Percentiles rank a stretch among this genome's conserved stretches.
Evolutionary conservation across 495 filamentous ascomycete species (phyloP).

Genomic region (Penicillium mononematosum): DNA sequence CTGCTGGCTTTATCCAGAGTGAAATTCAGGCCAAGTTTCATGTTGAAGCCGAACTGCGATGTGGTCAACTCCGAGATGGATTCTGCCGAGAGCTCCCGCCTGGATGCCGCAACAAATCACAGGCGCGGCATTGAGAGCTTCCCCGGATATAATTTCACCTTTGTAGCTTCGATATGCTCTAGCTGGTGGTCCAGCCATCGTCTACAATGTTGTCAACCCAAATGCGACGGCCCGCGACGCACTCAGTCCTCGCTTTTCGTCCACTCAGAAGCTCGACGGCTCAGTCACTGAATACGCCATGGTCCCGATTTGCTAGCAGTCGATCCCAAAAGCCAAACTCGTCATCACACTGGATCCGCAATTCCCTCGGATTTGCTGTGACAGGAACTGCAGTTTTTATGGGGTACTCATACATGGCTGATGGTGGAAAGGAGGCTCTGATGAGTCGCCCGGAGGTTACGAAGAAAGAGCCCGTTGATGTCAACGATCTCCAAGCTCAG

Average conservation of each 20-base stretch:
- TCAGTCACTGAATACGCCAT: slow-evolving; percentile 25
- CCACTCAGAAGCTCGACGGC: slow-evolving; percentile 18
- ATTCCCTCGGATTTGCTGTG: slow-evolving; percentile 35
- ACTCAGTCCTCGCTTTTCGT: slow-evolving; percentile 21
- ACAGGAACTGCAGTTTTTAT: slow-evolving; percentile 38
- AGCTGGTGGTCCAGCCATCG: slow-evolving; percentile 6
- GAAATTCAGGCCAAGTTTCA: background rate
- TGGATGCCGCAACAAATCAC: slow-evolving; percentile 31
- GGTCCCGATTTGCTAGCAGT: slow-evolving; percentile 36
- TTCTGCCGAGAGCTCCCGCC: slow-evolving; percentile 43
- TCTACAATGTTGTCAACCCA: slow-evolving; percentile 35
- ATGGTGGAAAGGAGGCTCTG: slow-evolving; percentile 20
- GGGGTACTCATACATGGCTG: slow-evolving; percentile 36
- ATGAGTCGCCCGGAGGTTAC: slow-evolving; percentile 18
- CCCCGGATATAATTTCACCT: slow-evolving; percentile 17
- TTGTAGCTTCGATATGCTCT: slow-evolving; percentile 11
- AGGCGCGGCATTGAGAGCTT: slow-evolving; percentile 15
- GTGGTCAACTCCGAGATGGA: slow-evolving; percentile 22
- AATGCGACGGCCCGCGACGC: slow-evolving; percentile 28
- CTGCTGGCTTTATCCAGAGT: background rate
- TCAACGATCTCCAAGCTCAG: slow-evolving; percentile 66
- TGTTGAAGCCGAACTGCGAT: slow-evolving; percentile 18
- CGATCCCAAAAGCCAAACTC: slow-evolving; percentile 19
- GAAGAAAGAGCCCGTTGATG: slow-evolving; percentile 27
- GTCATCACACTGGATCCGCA: slow-evolving; percentile 37